A percentile compares a stretch with the other conserved stretches of the same genome.
Evolutionary conservation across 257 asterid species (phyloP).

Genomic region (Striga asiatica): DNA sequence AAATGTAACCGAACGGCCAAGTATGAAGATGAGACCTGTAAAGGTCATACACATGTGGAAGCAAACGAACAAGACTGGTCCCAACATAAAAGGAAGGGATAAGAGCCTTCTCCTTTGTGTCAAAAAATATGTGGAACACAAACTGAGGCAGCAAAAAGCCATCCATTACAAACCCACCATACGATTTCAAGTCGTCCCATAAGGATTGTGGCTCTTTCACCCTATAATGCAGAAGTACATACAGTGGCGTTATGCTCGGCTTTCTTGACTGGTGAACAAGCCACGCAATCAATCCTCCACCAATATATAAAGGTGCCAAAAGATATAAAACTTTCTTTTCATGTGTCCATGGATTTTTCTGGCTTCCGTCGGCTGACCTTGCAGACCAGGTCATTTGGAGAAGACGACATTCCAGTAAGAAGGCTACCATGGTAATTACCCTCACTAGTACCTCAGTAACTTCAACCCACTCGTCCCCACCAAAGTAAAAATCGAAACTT

Average conservation of each 20-base stretch:
- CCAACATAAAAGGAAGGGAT: slow-evolving; percentile 58
- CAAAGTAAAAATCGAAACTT: slow-evolving; percentile 44
- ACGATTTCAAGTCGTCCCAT: slow-evolving; percentile 69
- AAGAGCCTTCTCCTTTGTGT: slow-evolving; percentile 48
- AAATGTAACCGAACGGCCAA: slow-evolving; percentile 43
- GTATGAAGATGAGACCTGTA: slow-evolving; percentile 46
- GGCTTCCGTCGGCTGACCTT: slow-evolving; percentile 36
- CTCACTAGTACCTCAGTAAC: slow-evolving; percentile 76
- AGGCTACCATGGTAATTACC: slow-evolving; percentile 81
- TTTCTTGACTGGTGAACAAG: slow-evolving; percentile 38
- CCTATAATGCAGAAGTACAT: not conserved
- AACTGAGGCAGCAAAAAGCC: slow-evolving; percentile 82
- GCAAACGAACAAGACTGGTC: slow-evolving; percentile 51
- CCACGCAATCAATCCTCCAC: slow-evolving; percentile 66
- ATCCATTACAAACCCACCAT: slow-evolving; percentile 58
- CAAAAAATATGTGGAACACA: slow-evolving; percentile 48
- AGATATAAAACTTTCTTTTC: slow-evolving; percentile 65
- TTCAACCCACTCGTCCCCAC: slow-evolving; percentile 74
- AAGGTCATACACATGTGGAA: slow-evolving; percentile 77
- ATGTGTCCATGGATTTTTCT: slow-evolving; percentile 35
- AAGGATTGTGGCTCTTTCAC: slow-evolving; percentile 21
- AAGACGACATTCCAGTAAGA: slow-evolving; percentile 69
- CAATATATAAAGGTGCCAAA: slow-evolving; percentile 54
- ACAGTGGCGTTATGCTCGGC: slow-evolving; percentile 22
- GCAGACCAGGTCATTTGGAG: slow-evolving; percentile 79